Evolutionary conservation across 306 rosid species (phyloP).

Genomic region (Lathyrus tuberosus): DNA sequence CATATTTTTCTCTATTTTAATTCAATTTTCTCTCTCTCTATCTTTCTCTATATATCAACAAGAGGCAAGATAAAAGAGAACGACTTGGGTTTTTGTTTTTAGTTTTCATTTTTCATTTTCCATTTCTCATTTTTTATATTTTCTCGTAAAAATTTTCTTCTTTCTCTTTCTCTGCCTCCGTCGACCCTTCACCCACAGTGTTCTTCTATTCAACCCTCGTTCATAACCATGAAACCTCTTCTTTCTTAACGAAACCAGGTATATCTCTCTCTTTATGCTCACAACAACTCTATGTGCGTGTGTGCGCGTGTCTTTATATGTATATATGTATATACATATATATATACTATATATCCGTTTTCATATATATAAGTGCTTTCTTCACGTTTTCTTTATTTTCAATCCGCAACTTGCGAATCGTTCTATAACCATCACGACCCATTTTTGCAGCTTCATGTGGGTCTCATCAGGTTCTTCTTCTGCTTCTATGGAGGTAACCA

Average conservation of each 20-base stretch:
- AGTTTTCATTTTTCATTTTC: conserved; percentile 24
- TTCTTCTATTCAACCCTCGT: conserved; percentile 59
- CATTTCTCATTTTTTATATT: background rate
- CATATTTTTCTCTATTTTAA: background rate
- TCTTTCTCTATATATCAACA: conserved; percentile 44
- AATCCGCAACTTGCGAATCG: conserved; percentile 60
- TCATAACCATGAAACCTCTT: conserved; percentile 65
- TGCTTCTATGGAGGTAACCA: conserved; percentile 55
- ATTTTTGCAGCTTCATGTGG: conserved; percentile 64
- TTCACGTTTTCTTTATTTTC: conserved; percentile 61
- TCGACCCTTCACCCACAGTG: conserved; percentile 18
- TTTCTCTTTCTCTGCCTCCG: conserved; percentile 26
- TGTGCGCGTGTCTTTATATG: background rate
- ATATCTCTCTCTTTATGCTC: conserved; percentile 10
- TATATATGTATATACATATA: background rate
- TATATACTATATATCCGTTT: background rate
- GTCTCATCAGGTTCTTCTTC: conserved; percentile 41
- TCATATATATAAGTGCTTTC: conserved; percentile 3
- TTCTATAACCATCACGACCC: conserved; percentile 57
- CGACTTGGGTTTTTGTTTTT: conserved; percentile 45
- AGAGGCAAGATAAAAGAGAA: conserved; percentile 36
- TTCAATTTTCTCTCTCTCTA: background rate
- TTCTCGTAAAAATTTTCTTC: conserved; percentile 17
- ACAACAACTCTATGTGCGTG: conserved; percentile 14
- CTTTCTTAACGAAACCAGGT: conserved; percentile 65